Base-by-base conservation (phyloP, 2,329 filamentous ascomycete genomes). In the Colletotrichum higginsianum region DNA sequence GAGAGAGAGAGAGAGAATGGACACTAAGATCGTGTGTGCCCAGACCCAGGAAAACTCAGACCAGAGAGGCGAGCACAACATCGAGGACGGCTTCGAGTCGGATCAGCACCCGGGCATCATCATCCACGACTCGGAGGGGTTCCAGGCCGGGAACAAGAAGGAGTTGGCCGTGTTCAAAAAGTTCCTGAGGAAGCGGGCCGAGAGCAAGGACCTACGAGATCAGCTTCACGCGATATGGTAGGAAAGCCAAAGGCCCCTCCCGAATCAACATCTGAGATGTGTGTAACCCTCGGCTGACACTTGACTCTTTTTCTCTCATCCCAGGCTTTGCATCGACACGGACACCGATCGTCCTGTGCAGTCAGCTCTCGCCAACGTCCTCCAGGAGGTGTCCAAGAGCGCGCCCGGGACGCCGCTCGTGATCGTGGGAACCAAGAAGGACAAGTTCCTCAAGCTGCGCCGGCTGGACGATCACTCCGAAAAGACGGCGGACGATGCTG, bases 61-160 rank as follows among this genome's bases (percentile, higher is more conserved):
- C 23, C 72, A 76, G 2, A 74, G 76, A n/a, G 77, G 77, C 15
- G 42, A 74, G 7, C 77, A 78, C 35, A 74, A 78, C 38, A 77
- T 78, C 6, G 74, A 78, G 18, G 74, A 78, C 26, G 77, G 74
- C 4, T 78, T 78, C 15, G 76, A 77, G 60, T 76, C 76, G 42
- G 77, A 78, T 40, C 75, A 72, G 15, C 65, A 75, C 18, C 77
- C 76, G 4, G 77, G 77, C 15, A 71, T 78, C 21, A 76, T 78
- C 42, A 75, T 78, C 46, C 77, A 78, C 26, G 77, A 78, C 53
- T 78, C 77, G 15, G 70, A 76, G 40, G 77, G 77, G 3, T 78
- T 77, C 30, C 75, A 78, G 57, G 75, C 75, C 2, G 77, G 76
- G 2, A 73, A 76, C 13, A 74, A 63, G 11, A 74, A 74, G 57